These are phyloP conservation scores for Chaetothyriales sp. DNA, from an alignment of 2,329 filamentous ascomycete genomes.

Conservation along the genomic window DNA sequence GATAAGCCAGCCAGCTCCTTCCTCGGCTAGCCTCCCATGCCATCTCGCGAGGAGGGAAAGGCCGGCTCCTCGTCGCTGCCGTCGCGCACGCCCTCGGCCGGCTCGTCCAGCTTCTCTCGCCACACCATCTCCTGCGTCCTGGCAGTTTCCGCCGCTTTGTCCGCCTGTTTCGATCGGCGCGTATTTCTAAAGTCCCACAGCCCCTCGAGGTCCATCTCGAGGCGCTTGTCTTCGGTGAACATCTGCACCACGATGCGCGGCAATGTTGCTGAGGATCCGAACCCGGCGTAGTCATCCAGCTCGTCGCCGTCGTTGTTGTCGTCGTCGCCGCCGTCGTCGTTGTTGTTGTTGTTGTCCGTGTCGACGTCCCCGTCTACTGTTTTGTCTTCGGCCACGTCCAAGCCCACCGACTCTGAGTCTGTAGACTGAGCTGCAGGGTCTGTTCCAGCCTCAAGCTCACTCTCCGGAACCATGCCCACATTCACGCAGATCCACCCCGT, in stretches of 20 bases:
- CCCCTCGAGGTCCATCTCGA: slow-evolving; percentile 52
- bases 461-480: slow-evolving; percentile 48
- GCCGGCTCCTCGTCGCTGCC: background rate
- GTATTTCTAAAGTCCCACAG: slow-evolving; percentile 39
- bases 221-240: slow-evolving; percentile 57
- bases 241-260: slow-evolving; percentile 57
- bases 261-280: slow-evolving; percentile 47
- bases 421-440: background rate
- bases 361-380: slow-evolving; percentile 16
- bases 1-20: background rate
- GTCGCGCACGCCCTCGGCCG: background rate
- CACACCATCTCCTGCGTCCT: background rate
- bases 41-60: background rate
- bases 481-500: slow-evolving; percentile 97
- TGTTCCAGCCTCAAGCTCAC: slow-evolving; percentile 1
- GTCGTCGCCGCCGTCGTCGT: background rate
- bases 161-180: slow-evolving; percentile 7
- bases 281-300: slow-evolving; percentile 52
- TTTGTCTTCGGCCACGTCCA: slow-evolving; percentile 2
- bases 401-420: background rate
- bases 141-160: slow-evolving; percentile 2
- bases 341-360: background rate
- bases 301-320: slow-evolving; percentile 7
- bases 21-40: background rate
- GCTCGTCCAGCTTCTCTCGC: background rate